Percentiles rank a stretch among this genome's conserved stretches.
These are phyloP conservation scores for Lepidium campestre DNA, from an alignment of 441 rosid species.

Conservation along the genomic window DNA sequence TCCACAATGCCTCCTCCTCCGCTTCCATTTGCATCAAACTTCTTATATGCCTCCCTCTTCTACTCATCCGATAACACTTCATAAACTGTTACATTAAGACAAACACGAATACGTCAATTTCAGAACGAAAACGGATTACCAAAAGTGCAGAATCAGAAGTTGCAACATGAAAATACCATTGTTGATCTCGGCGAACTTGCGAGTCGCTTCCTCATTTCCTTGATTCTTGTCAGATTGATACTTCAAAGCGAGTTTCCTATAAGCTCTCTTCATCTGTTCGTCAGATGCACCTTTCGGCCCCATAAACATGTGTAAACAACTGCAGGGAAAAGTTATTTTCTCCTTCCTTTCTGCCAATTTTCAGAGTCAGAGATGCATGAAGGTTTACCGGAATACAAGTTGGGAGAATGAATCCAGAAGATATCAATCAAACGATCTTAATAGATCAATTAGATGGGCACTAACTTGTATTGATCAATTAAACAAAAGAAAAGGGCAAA, in stretches of 20 bases:
- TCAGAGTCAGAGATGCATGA: too few relatives aligned
- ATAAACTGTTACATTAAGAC: constrained; percentile 47
- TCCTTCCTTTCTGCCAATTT: too few relatives aligned
- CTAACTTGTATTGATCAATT: too few relatives aligned
- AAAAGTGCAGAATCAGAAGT: background rate
- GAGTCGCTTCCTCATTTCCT: constrained; percentile 87
- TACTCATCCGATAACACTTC: constrained; percentile 84
- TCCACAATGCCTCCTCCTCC: constrained; percentile 88
- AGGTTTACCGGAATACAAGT: too few relatives aligned
- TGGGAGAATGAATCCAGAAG: too few relatives aligned
- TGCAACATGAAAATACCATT: constrained; percentile 42
- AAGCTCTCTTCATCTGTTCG: constrained; percentile 97
- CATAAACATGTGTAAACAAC: too few relatives aligned
- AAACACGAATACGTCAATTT: background rate
- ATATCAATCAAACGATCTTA: too few relatives aligned
- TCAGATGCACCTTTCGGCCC: constrained; percentile 82
- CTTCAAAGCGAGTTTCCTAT: constrained; percentile 89
- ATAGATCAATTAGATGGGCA: too few relatives aligned
- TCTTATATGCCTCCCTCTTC: constrained; percentile 77
- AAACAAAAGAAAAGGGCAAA: too few relatives aligned
- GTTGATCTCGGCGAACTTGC: constrained; percentile 81
- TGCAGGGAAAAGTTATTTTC: too few relatives aligned
- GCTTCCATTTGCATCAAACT: constrained; percentile 76
- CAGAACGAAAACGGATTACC: background rate
- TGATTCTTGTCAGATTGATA: constrained; percentile 96